Evolutionary conservation across 768 basidiomycete species (phyloP), one percentile per base, ranked within the genome.

Genomic region (Leccinum boreale): DNA sequence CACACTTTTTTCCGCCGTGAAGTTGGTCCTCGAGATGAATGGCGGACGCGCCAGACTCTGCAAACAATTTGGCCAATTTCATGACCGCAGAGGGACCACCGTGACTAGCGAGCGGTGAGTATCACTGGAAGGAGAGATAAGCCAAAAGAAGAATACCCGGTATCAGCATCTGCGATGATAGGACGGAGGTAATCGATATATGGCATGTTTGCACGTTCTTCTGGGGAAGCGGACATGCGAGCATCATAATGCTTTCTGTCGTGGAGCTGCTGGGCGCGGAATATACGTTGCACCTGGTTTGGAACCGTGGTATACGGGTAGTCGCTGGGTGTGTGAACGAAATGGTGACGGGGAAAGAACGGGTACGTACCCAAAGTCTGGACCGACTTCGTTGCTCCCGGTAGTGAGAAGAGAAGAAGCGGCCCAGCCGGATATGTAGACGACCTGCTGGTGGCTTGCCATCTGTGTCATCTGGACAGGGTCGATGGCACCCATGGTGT

Each of bases 231-330:
- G 15, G 81, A 78, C 74, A 92, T 78, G 31, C 93, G 85, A 65
- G 92, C 92, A 65, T 95, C 92, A 66, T 91, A 94, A 66, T 94
- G 89, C 68, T 95, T 96, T 74, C 85, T 87, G 77, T 97, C 94
- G 68, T 97, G 94, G 55, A 94, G 78, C 65, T 92, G 89, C 71
- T 97, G 95, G 0, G 94, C 91, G 53, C 92, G 90, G 77, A 92
- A 91, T 52, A 97, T 80, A 50, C 92, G 82, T 56, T 96, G 90
- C 0, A 97, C 94, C 70, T 96, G 94, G 69, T 97, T 96, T 23
- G 95, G 94, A 15, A 98, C 93, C 1, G 94, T 96, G 10, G 93
- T 94, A 72, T 97, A 97, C 1, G 94, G 93, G 70, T 97, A 96
- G 73, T 98, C 95, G 35, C 88, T 94, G 58, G 31, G 56, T 9